Evolutionary conservation across 1,139 yeast genomes (phyloP), one percentile per base, ranked within the genome.

Genomic region (Neolecta irregularis): DNA sequence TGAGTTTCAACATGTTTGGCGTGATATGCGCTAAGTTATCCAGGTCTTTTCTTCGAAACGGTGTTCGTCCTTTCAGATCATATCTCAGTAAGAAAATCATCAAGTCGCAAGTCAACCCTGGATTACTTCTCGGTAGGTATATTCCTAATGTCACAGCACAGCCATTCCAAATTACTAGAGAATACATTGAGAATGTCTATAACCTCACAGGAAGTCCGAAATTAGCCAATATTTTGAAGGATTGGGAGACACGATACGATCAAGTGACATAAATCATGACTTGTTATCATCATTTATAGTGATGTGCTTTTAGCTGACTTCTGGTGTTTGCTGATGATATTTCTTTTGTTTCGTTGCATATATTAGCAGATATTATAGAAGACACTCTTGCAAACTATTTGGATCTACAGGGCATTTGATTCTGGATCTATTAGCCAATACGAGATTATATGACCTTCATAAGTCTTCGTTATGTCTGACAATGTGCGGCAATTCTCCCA

Each of bases 111-210:
- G 91, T 88, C 48, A 85, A 88, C 64, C 93, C 94, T 44, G 78
- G 88, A 45, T 81, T 81, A 57, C 70, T 88, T 62, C 74, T 81
- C 52, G 85, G 85, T 56, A 85, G 83, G 65, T 88, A 91, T 61
- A 83, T 88, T 67, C 99, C 99, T 48, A 88, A 88, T 67, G 74
- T 88, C 69, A 91, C 98, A 45, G 98, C 98, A 45, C 81, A 75
- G 62, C 98, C 99, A 49, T 88, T 88, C 58, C 75, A 78, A 61
- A 75, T 88, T 48, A 77, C 96, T 31, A 88, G 80, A 66, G 96
- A 85, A 58, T 88, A 88, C 65, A 88, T 88, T 66, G 76, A 88
- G 65, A 93, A 81, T 52, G 98, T 91, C 38, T 91, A 85, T 59
- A 69, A 74, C 42, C 70, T 88, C 60, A 88, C 99, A 31, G 74